phyloP scores from a whole-genome alignment of 371 early-diverging fungal genomes.

The Mucor irregularis region DNA sequence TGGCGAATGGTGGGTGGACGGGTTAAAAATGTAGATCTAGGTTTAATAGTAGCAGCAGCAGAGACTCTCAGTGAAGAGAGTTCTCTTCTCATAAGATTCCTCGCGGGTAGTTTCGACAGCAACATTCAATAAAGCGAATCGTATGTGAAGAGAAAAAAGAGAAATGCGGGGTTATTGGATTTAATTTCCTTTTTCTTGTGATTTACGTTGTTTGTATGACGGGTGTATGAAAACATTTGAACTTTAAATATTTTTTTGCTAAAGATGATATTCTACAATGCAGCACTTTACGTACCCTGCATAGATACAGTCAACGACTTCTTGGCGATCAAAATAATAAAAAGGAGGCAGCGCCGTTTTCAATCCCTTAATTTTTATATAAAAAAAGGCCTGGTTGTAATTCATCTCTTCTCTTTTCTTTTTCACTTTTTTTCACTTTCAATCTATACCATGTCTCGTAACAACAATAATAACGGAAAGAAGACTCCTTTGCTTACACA shows the following conservation, averaged over 20 bases:
- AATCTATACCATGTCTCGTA: conserved; percentile 15
- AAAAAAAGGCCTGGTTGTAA: background rate
- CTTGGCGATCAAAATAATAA: conserved; percentile 11
- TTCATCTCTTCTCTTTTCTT: background rate
- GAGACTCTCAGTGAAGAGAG: no score
- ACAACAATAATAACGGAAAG: conserved; percentile 27
- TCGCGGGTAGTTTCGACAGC: conserved; percentile 3
- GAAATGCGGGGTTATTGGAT: background rate
- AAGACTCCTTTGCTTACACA: conserved; percentile 63
- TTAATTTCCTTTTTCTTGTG: no score
- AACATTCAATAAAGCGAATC: background rate
- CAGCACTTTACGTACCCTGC: no score
- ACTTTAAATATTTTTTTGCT: no score
- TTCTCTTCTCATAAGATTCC: background rate
- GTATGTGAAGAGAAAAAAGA: background rate
- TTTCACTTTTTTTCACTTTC: background rate
- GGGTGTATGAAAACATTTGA: no score
- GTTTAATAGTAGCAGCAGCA: no score
- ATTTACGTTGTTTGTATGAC: background rate
- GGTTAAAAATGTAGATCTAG: no score
- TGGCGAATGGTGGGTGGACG: no score
- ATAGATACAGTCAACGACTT: no score
- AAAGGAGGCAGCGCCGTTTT: background rate
- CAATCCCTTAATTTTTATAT: background rate
- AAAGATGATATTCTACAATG: no score